Conservation (phyloP, 345 rosid species). For the Arabidopsis arenosa region DNA sequence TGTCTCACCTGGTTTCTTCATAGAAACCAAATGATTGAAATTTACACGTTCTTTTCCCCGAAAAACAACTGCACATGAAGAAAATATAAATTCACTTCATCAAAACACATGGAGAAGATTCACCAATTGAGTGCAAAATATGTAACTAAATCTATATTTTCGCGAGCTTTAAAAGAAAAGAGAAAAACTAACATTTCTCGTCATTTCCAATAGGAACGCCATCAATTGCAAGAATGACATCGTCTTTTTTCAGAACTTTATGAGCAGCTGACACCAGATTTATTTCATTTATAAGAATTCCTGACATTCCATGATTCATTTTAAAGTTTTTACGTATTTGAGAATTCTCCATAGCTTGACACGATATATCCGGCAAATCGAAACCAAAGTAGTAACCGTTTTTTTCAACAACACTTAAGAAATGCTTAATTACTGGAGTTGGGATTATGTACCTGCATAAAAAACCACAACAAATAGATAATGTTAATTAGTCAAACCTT, state of each 20-base stretch:
- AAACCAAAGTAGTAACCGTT: slow-evolving; percentile 63
- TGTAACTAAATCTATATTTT: not conserved
- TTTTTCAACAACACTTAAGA: slow-evolving; percentile 63
- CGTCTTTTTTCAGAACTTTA: slow-evolving; percentile 8
- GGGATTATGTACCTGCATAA: slow-evolving; percentile 68
- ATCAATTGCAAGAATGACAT: not conserved
- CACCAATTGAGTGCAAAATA: not conserved
- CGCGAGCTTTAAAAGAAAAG: not conserved
- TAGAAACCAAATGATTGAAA: slow-evolving; percentile 77
- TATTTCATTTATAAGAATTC: slow-evolving; percentile 69
- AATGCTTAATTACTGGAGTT: slow-evolving; percentile 69
- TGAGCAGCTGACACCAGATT: slow-evolving; percentile 64
- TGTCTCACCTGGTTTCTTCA: slow-evolving; percentile 73
- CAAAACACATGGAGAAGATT: not conserved
- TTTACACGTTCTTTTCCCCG: slow-evolving; percentile 70
- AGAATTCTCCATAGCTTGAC: slow-evolving; percentile 69
- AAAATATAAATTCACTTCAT: not conserved
- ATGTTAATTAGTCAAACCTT: no score
- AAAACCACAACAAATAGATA: not conserved
- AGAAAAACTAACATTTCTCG: not conserved
- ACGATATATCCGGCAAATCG: slow-evolving; percentile 67
- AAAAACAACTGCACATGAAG: slow-evolving; percentile 63
- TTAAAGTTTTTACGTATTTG: slow-evolving; percentile 63
- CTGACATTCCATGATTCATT: slow-evolving; percentile 63
- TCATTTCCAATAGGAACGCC: not conserved